Conservation (phyloP, 495 filamentous ascomycete genomes). For the Talaromyces trachyspermus region DNA sequence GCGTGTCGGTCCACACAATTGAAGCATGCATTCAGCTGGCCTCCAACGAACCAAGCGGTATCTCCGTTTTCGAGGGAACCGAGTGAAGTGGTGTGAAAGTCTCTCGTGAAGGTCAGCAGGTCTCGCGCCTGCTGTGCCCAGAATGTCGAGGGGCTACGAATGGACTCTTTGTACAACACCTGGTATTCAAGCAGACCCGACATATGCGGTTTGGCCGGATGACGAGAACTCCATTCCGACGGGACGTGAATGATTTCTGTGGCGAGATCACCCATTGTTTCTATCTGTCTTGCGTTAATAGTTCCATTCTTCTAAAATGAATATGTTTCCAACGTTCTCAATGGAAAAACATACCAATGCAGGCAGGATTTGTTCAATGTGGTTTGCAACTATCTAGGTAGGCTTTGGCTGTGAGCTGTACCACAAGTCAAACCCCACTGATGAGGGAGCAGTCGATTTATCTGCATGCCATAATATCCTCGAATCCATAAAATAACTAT, state of each 20-base stretch:
- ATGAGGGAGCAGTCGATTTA: too few relatives aligned
- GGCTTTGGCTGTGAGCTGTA: too few relatives aligned
- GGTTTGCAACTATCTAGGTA: too few relatives aligned
- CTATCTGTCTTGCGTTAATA: background rate
- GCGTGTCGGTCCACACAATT: slow-evolving; percentile 80
- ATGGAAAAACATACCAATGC: background rate
- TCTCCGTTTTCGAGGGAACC: slow-evolving; percentile 21
- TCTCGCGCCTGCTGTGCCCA: slow-evolving; percentile 4
- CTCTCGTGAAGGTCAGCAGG: background rate
- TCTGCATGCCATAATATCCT: too few relatives aligned
- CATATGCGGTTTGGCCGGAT: background rate
- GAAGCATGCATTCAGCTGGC: slow-evolving; percentile 69
- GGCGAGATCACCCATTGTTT: background rate
- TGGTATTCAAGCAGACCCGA: slow-evolving; percentile 5
- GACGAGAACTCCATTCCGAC: background rate
- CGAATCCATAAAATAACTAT: background rate
- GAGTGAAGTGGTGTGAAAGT: background rate
- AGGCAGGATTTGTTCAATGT: too few relatives aligned
- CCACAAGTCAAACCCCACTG: too few relatives aligned
- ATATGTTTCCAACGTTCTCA: background rate
- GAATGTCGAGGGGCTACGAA: slow-evolving; percentile 1
- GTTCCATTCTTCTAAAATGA: background rate
- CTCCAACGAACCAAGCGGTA: slow-evolving; percentile 73
- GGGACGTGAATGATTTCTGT: background rate
- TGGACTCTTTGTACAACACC: slow-evolving; percentile 8